Conservation (phyloP, 1,139 yeast genomes). For the Hyphopichia pseudoburtonii region DNA sequence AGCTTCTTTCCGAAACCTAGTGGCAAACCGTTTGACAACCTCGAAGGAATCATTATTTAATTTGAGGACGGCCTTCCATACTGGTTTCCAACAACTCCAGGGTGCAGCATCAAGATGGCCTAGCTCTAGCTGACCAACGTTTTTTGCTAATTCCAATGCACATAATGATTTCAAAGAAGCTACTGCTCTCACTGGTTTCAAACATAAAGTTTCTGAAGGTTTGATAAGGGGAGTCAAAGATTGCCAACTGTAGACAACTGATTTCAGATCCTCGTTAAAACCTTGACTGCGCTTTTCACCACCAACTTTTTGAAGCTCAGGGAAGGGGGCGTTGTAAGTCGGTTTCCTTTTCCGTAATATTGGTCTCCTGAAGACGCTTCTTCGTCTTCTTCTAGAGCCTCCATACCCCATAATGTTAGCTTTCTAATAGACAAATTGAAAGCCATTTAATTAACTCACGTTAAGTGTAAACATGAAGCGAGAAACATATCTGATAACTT, state of each 20-base stretch:
- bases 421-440: too few relatives aligned
- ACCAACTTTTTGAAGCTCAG: neutral
- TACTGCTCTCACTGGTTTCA: neutral
- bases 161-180: slow-evolving; percentile 25
- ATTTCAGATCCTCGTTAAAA: slow-evolving; percentile 4
- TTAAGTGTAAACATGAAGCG: too few relatives aligned
- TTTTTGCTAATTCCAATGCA: slow-evolving; percentile 28
- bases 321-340: neutral
- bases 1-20: slow-evolving; percentile 15
- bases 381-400: neutral
- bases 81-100: slow-evolving; percentile 28
- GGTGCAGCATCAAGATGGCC: slow-evolving; percentile 24
- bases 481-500: neutral
- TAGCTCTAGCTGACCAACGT: slow-evolving; percentile 21
- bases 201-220: neutral
- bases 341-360: slow-evolving; percentile 2
- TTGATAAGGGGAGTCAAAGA: neutral
- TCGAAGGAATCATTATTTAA: slow-evolving; percentile 31
- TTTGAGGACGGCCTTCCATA: slow-evolving; percentile 32
- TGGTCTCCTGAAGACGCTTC: slow-evolving; percentile 4
- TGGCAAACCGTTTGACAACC: slow-evolving; percentile 29
- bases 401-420: neutral
- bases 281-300: neutral
- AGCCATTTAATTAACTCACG: too few relatives aligned
- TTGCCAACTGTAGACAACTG: slow-evolving; percentile 3